phyloP scores from a whole-genome alignment of 1,139 yeast genomes.

The Debaryomyces robertsiae region DNA sequence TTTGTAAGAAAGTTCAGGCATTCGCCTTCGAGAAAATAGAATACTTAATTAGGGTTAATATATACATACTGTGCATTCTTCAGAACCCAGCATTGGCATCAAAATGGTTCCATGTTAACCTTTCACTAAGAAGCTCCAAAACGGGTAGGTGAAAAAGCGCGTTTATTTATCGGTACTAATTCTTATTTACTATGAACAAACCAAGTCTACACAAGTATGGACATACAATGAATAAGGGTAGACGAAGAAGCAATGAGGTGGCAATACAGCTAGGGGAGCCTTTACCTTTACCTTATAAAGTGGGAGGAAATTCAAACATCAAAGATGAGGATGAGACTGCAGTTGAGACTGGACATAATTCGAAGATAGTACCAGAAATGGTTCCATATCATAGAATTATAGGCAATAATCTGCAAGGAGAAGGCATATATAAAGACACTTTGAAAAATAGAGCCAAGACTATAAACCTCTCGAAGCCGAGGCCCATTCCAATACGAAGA shows the following conservation, averaged over 20 bases:
- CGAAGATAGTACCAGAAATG: conserved; percentile 3
- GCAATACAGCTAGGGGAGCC: conserved; percentile 35
- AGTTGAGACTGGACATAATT: conserved; percentile 17
- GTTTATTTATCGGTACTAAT: conserved; percentile 9
- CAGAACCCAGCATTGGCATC: not conserved
- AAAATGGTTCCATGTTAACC: too few species aligned
- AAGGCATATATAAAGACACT: not conserved
- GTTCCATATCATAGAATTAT: conserved; percentile 2
- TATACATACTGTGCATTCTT: not conserved
- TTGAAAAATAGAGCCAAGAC: conserved; percentile 1
- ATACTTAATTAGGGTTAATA: not conserved
- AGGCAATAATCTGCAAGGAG: not conserved
- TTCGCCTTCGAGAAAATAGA: conserved; percentile 1
- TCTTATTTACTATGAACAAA: not conserved
- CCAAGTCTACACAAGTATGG: not conserved
- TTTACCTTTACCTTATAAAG: conserved; percentile 37
- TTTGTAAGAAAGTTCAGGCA: conserved; percentile 26
- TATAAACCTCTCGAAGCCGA: conserved; percentile 4
- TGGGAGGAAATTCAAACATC: conserved; percentile 9
- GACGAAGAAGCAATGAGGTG: conserved; percentile 12
- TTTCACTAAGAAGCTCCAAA: too few species aligned
- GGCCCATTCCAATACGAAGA: conserved; percentile 9
- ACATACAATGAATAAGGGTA: conserved; percentile 7
- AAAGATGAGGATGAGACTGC: conserved; percentile 22
- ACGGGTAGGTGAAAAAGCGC: conserved; percentile 5